Percentiles rank a stretch among this genome's conserved stretches.
Conservation (phyloP, 139 green algal genomes). For the Chlorella sp. region DNA sequence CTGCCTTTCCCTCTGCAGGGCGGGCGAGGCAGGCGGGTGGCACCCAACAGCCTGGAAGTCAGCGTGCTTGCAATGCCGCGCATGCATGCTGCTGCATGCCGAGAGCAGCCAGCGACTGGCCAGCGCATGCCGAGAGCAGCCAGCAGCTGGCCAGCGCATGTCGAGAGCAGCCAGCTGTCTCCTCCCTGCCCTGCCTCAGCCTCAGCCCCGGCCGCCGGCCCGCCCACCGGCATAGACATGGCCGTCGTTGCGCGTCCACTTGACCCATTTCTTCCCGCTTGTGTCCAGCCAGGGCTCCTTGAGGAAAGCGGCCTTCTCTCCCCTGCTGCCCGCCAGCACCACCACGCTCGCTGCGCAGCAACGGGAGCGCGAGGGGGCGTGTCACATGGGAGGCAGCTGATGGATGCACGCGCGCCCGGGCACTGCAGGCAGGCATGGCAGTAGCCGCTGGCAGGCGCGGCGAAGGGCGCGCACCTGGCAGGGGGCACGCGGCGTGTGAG, state of each 20-base stretch:
- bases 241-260: constrained; percentile 13
- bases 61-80: no score
- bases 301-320: neutral
- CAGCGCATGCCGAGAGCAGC: neutral
- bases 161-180: neutral
- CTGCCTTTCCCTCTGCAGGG: constrained; percentile 3
- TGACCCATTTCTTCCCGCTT: neutral
- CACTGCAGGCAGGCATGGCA: neutral
- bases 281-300: constrained; percentile 4
- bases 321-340: neutral
- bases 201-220: neutral
- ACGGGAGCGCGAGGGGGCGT: neutral
- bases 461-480: neutral
- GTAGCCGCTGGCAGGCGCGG: neutral
- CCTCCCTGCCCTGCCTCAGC: neutral
- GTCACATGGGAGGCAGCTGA: neutral
- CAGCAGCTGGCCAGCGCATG: neutral
- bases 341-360: constrained; percentile 9
- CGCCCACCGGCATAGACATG: neutral
- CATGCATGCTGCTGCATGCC: no score
- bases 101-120: neutral
- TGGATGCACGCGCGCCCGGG: neutral
- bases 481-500: no score
- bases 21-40: neutral
- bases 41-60: no score